These are phyloP conservation scores for Xylaria sp. DNA, from an alignment of 2,329 filamentous ascomycete species.

Conservation along the genomic window DNA sequence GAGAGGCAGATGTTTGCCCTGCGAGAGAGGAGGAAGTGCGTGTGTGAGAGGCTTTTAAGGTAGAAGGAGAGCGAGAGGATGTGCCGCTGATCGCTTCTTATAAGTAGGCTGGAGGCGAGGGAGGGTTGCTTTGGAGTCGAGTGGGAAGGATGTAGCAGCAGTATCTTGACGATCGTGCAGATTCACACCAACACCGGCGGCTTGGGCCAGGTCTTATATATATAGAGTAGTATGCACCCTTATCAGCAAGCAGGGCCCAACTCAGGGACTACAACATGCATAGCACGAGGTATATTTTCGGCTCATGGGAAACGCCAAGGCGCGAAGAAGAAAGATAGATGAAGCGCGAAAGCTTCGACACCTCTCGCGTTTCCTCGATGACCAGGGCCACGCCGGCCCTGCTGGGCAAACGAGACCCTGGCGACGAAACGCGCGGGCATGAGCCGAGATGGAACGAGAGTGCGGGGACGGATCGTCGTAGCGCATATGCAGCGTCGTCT, in stretches of 20 bases:
- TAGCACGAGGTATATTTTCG: slow-evolving; percentile 11
- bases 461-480: slow-evolving; percentile 20
- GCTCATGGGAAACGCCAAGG: too few relatives aligned
- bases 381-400: slow-evolving; percentile 4
- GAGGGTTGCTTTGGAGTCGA: too few relatives aligned
- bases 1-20: background rate
- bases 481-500: slow-evolving; percentile 28
- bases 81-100: too few relatives aligned
- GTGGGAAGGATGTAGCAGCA: too few relatives aligned
- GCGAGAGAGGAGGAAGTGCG: too few relatives aligned
- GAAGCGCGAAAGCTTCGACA: slow-evolving; percentile 10
- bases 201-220: background rate
- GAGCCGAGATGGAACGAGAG: slow-evolving; percentile 27
- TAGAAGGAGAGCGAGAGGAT: too few relatives aligned
- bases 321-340: background rate
- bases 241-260: background rate
- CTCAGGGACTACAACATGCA: slow-evolving; percentile 1
- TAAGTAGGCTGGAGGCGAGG: too few relatives aligned
- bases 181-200: background rate
- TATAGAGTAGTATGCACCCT: too few relatives aligned
- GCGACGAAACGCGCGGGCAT: slow-evolving; percentile 17
- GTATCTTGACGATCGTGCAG: background rate
- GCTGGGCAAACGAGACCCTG: slow-evolving; percentile 7
- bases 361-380: slow-evolving; percentile 5
- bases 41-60: too few relatives aligned